Percentiles rank a stretch among this genome's conserved stretches.
phyloP scores from a whole-genome alignment of 352 stramenopile species.

The Phytophthora palmivora region DNA sequence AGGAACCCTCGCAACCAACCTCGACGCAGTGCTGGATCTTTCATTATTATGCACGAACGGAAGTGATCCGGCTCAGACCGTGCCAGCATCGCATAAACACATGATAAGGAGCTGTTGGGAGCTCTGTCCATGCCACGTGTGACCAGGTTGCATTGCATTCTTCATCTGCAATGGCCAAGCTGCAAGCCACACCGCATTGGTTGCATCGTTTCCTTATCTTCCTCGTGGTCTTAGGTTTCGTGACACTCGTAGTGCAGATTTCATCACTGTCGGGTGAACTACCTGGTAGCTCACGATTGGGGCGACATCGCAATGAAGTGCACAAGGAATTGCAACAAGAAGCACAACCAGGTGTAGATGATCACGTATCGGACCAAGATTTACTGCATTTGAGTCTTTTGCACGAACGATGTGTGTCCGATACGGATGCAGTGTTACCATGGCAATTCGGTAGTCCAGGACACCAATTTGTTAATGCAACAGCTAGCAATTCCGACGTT shows the following conservation, averaged over 20 bases:
- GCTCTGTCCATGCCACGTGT: constrained; percentile 2
- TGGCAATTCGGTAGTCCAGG: constrained; percentile 34
- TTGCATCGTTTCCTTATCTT: constrained; percentile 24
- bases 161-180: constrained; percentile 3
- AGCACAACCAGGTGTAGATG: not conserved
- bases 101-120: constrained; percentile 10
- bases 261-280: constrained; percentile 31
- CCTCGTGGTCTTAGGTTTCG: constrained; percentile 19
- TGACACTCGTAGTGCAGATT: constrained; percentile 28
- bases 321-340: constrained; percentile 5
- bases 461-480: constrained; percentile 13
- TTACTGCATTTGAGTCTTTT: constrained; percentile 45
- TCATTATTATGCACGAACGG: constrained; percentile 5
- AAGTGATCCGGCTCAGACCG: constrained; percentile 6
- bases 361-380: constrained; percentile 32
- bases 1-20: constrained; percentile 23
- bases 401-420: constrained; percentile 40
- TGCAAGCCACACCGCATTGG: constrained; percentile 16
- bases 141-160: not conserved
- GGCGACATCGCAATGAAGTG: constrained; percentile 10
- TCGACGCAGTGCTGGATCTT: not conserved
- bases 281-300: constrained; percentile 5
- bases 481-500: constrained; percentile 16
- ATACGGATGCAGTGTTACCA: constrained; percentile 43
- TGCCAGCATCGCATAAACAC: constrained; percentile 5